A percentile compares a stretch with the other conserved stretches of the same genome.
Evolutionary conservation across 208 protist genomes (phyloP).

Genomic region (Trypanosomatidae sp.): DNA sequence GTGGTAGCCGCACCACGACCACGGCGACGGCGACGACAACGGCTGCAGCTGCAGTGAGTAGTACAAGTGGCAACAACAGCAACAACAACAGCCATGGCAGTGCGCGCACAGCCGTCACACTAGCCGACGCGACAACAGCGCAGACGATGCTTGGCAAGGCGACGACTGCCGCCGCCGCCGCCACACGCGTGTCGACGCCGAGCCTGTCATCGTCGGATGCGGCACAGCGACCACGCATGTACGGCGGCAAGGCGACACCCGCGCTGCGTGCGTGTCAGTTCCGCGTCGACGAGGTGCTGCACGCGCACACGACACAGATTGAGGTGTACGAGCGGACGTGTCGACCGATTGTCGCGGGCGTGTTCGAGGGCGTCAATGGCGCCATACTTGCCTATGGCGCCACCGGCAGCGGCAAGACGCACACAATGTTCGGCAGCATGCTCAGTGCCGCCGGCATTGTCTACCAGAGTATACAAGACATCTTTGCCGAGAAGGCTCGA

Average conservation of each 20-base stretch:
- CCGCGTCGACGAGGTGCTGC: slow-evolving; percentile 49
- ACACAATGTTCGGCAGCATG: slow-evolving; percentile 84
- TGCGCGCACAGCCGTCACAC: too few relatives aligned
- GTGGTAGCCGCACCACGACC: slow-evolving; percentile 3
- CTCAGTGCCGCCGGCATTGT: slow-evolving; percentile 67
- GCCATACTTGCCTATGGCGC: slow-evolving; percentile 82
- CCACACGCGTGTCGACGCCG: too few relatives aligned
- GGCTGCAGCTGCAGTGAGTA: background rate
- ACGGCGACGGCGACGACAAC: background rate
- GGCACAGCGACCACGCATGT: background rate
- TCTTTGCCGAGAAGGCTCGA: slow-evolving; percentile 52
- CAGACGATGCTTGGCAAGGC: background rate
- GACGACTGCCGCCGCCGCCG: slow-evolving; percentile 1
- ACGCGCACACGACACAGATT: slow-evolving; percentile 46
- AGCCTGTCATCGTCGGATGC: background rate
- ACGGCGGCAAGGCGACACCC: background rate
- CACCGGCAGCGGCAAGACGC: slow-evolving; percentile 82
- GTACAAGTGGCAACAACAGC: background rate
- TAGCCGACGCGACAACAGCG: background rate
- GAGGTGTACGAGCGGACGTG: slow-evolving; percentile 61
- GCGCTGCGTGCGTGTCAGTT: slow-evolving; percentile 39
- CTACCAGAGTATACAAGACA: slow-evolving; percentile 65
- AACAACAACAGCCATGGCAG: too few relatives aligned
- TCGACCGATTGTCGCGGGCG: slow-evolving; percentile 37
- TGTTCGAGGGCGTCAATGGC: slow-evolving; percentile 75